phyloP scores from a whole-genome alignment of 768 basidiomycete species.

The Strobilomyces confusus region DNA sequence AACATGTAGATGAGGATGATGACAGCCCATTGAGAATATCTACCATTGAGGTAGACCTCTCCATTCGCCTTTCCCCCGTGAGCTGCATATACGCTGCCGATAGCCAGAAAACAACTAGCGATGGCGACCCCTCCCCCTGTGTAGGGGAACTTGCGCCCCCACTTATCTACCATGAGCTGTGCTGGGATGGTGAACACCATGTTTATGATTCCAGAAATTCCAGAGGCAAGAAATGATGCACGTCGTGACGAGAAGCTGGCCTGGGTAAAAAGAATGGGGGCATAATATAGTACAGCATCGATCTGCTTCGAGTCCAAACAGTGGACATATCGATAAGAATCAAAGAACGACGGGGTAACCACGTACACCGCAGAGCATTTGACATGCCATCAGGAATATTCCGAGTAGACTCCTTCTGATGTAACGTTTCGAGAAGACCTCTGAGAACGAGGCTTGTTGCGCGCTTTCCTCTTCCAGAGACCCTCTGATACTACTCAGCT shows the following conservation, averaged over 20 bases:
- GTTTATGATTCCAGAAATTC: constrained; percentile 45
- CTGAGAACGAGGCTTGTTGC: constrained; percentile 14
- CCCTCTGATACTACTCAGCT: constrained; percentile 16
- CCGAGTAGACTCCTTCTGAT: constrained; percentile 37
- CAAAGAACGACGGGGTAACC: not conserved
- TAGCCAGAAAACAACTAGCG: constrained; percentile 36
- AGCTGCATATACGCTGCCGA: constrained; percentile 42
- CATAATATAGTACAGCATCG: constrained; percentile 35
- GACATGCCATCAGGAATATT: constrained; percentile 42
- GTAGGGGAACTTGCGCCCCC: constrained; percentile 34
- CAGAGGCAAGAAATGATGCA: constrained; percentile 49
- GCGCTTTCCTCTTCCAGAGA: constrained; percentile 23
- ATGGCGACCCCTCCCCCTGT: constrained; percentile 42
- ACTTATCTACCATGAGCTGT: constrained; percentile 39
- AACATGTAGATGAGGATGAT: constrained; percentile 48
- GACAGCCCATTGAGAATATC: constrained; percentile 33
- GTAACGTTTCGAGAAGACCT: constrained; percentile 29
- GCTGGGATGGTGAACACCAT: constrained; percentile 36
- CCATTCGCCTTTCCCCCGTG: constrained; percentile 31
- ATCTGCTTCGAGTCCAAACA: constrained; percentile 19
- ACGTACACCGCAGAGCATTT: constrained; percentile 35
- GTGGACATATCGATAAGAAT: not conserved
- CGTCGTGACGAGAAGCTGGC: constrained; percentile 45
- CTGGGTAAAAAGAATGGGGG: constrained; percentile 46
- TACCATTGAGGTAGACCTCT: constrained; percentile 21